phyloP scores from a whole-genome alignment of 2,329 filamentous ascomycete genomes.

The Nannizziopsis arthrosporioides region DNA sequence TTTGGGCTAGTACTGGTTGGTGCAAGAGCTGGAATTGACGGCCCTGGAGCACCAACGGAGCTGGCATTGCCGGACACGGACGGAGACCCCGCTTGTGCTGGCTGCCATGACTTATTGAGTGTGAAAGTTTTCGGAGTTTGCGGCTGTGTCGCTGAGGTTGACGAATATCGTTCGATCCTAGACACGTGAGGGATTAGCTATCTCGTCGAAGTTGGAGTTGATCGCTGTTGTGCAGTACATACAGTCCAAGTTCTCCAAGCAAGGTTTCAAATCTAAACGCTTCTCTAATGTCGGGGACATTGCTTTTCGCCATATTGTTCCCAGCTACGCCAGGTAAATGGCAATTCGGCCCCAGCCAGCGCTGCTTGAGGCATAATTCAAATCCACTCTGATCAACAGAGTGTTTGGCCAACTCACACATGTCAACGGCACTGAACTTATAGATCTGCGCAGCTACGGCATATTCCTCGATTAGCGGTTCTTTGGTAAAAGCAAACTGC shows the following conservation, averaged over 20 bases:
- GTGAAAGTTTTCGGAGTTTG: slow-evolving; percentile 11
- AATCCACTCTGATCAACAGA: slow-evolving; percentile 92
- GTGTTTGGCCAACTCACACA: slow-evolving; percentile 96
- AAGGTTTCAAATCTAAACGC: slow-evolving; percentile 82
- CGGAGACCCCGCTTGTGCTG: slow-evolving; percentile 4
- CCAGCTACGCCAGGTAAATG: slow-evolving; percentile 66
- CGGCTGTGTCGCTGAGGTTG: slow-evolving; percentile 6
- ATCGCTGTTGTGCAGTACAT: slow-evolving; percentile 29
- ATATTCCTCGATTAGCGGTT: slow-evolving; percentile 95
- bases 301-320: slow-evolving; percentile 90
- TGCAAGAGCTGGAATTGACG: slow-evolving; percentile 2
- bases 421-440: slow-evolving; percentile 90
- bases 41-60: slow-evolving; percentile 1
- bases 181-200: slow-evolving; percentile 7
- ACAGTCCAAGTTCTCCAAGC: slow-evolving; percentile 74
- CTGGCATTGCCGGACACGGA: slow-evolving; percentile 1
- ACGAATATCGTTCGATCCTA: slow-evolving; percentile 24
- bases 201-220: slow-evolving; percentile 17
- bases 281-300: slow-evolving; percentile 85
- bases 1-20: neutral
- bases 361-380: slow-evolving; percentile 74
- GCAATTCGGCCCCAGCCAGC: slow-evolving; percentile 77
- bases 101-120: slow-evolving; percentile 7
- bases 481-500: slow-evolving; percentile 97
- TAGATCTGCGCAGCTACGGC: slow-evolving; percentile 97